Conservation (phyloP, 768 basidiomycete genomes). For the Tricholoma sp. region DNA sequence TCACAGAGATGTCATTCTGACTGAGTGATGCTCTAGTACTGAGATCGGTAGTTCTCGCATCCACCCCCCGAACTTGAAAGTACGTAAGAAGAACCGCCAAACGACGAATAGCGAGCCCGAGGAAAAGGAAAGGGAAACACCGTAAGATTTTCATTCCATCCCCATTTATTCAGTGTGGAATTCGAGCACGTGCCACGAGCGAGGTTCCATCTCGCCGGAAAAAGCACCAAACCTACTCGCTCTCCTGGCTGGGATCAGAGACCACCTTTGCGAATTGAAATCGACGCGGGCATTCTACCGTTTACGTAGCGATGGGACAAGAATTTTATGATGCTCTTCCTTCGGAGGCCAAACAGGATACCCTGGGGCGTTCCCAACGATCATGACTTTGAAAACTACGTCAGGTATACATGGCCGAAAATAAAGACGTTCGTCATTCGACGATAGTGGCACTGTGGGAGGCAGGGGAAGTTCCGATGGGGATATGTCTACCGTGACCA, state of each 20-base stretch:
- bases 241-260: neutral
- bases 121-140: too few species aligned
- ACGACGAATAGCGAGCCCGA: too few species aligned
- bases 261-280: neutral
- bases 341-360: neutral
- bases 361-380: neutral
- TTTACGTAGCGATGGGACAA: neutral
- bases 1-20: too few species aligned
- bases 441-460: too few species aligned
- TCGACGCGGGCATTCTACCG: neutral
- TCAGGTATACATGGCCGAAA: neutral
- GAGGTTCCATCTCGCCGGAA: too few species aligned
- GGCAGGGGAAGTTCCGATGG: neutral
- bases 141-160: too few species aligned
- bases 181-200: too few species aligned
- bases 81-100: too few species aligned
- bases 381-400: neutral
- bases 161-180: too few species aligned
- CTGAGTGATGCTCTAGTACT: too few species aligned
- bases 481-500: neutral
- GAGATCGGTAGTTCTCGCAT: too few species aligned
- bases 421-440: neutral
- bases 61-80: too few species aligned
- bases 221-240: neutral
- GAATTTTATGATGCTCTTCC: neutral